Evolutionary conservation across 371 early-diverging fungal species (phyloP).

Genomic region (Amoeboaphelidium occidentale): DNA sequence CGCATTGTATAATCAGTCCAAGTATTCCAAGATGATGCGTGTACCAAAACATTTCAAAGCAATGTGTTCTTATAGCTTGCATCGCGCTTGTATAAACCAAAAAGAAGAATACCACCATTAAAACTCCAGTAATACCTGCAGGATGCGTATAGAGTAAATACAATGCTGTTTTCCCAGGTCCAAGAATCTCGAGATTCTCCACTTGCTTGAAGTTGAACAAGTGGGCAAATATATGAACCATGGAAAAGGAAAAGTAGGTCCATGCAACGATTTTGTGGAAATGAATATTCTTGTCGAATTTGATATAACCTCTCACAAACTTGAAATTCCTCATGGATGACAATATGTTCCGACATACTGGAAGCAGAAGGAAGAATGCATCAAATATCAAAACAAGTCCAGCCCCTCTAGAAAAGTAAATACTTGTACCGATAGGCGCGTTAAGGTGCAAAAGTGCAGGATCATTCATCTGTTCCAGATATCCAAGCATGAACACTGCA

Average conservation of each 20-base stretch:
- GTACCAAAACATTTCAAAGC: constrained; percentile 45
- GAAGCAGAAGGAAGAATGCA: constrained; percentile 44
- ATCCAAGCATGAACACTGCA: too few relatives aligned
- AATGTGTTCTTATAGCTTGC: constrained; percentile 23
- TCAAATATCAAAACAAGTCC: constrained; percentile 33
- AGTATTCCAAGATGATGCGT: constrained; percentile 43
- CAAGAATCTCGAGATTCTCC: constrained; percentile 7
- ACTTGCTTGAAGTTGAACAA: constrained; percentile 32
- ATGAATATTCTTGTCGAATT: constrained; percentile 51
- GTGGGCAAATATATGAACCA: constrained; percentile 42
- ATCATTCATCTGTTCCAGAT: too few relatives aligned
- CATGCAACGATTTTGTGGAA: constrained; percentile 60
- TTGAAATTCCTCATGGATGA: constrained; percentile 40
- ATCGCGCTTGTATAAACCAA: constrained; percentile 39
- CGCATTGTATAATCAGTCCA: constrained; percentile 24
- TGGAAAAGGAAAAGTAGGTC: constrained; percentile 39
- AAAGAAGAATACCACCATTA: constrained; percentile 34
- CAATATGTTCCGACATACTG: constrained; percentile 52
- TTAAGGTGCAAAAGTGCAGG: too few relatives aligned
- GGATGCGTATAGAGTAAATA: constrained; percentile 28
- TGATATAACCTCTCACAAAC: constrained; percentile 37
- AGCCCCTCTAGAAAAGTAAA: constrained; percentile 28
- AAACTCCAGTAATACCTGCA: constrained; percentile 50
- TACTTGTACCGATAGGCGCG: too few relatives aligned
- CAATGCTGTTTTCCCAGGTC: constrained; percentile 4